Conservation (phyloP, 2,329 filamentous ascomycete species). For the Phoma sp. region DNA sequence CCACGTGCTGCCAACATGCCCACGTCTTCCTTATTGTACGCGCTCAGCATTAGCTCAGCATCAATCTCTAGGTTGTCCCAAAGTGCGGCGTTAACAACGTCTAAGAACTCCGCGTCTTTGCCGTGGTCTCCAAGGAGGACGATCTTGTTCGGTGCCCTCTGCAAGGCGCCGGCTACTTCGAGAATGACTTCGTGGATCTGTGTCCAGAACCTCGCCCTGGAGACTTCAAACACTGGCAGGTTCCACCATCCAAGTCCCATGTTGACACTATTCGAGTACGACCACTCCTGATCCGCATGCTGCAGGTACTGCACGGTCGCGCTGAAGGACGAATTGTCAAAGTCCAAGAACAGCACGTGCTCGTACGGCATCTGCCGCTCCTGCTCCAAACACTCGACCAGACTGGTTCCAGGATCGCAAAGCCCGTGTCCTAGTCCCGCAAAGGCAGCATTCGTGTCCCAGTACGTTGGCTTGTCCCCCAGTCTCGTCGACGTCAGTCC, state of each 20-base stretch:
- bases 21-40: constrained; percentile 13
- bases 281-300: constrained; percentile 10
- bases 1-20: constrained; percentile 30
- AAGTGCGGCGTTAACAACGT: constrained; percentile 26
- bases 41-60: constrained; percentile 21
- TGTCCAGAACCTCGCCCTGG: constrained; percentile 33
- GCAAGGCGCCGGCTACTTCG: constrained; percentile 14
- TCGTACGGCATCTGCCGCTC: constrained; percentile 14
- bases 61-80: constrained; percentile 30
- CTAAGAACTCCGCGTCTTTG: constrained; percentile 27
- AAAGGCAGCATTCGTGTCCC: constrained; percentile 30
- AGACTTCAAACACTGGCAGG: constrained; percentile 29
- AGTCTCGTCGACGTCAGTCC: constrained; percentile 19
- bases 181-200: constrained; percentile 29
- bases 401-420: constrained; percentile 18
- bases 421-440: constrained; percentile 24
- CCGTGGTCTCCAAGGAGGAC: constrained; percentile 33
- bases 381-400: constrained; percentile 11
- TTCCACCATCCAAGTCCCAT: constrained; percentile 35
- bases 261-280: constrained; percentile 16
- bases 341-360: constrained; percentile 32
- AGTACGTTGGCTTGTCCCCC: constrained; percentile 10
- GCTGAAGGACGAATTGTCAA: constrained; percentile 36
- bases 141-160: constrained; percentile 26
- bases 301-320: constrained; percentile 24